Base-by-base conservation (phyloP, 768 basidiomycete species). In the Kwoniella pini region DNA sequence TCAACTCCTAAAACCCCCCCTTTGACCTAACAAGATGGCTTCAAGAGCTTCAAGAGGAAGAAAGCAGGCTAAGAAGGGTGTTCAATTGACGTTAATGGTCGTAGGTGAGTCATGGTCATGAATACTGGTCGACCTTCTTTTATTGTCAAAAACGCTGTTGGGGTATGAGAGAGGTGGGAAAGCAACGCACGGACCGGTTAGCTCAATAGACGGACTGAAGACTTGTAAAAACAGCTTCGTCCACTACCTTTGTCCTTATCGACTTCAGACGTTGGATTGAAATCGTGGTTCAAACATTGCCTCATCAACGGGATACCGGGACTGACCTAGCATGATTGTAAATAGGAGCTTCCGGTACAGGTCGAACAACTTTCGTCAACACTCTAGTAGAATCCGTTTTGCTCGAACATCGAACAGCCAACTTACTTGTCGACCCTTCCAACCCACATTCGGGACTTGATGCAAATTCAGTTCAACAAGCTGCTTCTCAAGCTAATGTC, bases 361-460 rank as follows among this genome's bases (percentile, higher is more conserved):
- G 93, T 63, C 89, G 93, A 58, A 98, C 95, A 59, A 99, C 95
- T 58, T 98, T 99, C 74, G 92, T 99, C 78, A 99, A 99, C 83
- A 99, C 96, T 50, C 90, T 99, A 60, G 95, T 93, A 83, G 95
- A 99, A 82, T 88, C 88, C 33, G 90, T 93, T 70, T 91, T 97
- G 21, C 82, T 97, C 51, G 76, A 83, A 4, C 94, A 97, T 84
- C 92, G 93, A 4, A 66, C 60, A n/a, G 61, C 65, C 4, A 62
- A 65, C 15, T 59, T 74, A 12, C 62, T 69, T 28, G 54, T 56
- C 3, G 72, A 74, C 50, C 68, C 69, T 2, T 24, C 53, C 5
- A 68, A 71, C 57, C 74, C 69, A 3, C 57, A 59, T 22, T 68
- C 69, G 13, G 55, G 57, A 21, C 53, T 71, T 13, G 82, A 90